Conservation (phyloP, 1,284 basidiomycete genomes). For the Coniferiporia weirii region DNA sequence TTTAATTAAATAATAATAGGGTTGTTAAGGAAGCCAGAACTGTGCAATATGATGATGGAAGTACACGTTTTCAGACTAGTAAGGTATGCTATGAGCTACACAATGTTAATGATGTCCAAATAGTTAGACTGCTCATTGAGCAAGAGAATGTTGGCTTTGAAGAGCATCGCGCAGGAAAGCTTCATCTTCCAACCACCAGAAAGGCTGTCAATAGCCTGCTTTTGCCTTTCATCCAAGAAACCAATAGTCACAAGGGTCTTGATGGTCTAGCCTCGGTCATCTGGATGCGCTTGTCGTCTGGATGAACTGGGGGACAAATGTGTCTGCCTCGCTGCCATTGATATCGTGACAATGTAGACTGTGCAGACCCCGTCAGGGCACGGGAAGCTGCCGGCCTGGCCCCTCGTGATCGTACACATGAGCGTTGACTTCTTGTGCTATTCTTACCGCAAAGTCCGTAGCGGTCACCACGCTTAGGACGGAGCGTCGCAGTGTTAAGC, state of each 20-base stretch:
- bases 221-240: conserved; percentile 85
- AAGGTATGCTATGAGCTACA: conserved; percentile 96
- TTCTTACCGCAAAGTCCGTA: conserved; percentile 98
- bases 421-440: conserved; percentile 97
- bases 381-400: conserved; percentile 97
- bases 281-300: conserved; percentile 82
- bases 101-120: conserved; percentile 94
- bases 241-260: conserved; percentile 87
- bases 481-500: conserved; percentile 92
- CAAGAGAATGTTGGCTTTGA: conserved; percentile 96
- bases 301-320: conserved; percentile 88
- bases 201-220: conserved; percentile 80
- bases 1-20: no score
- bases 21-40: conserved; percentile 98
- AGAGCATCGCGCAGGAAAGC: conserved; percentile 97
- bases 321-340: conserved; percentile 91
- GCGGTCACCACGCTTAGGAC: conserved; percentile 97
- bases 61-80: conserved; percentile 86
- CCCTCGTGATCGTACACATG: conserved; percentile 95
- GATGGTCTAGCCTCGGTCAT: conserved; percentile 63
- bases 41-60: conserved; percentile 98
- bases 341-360: conserved; percentile 99
- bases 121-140: conserved; percentile 99
- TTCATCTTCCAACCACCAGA: conserved; percentile 99
- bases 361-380: conserved; percentile 94